Base-by-base conservation (phyloP, 345 rosid genomes). In the Gossypium herbaceum region DNA sequence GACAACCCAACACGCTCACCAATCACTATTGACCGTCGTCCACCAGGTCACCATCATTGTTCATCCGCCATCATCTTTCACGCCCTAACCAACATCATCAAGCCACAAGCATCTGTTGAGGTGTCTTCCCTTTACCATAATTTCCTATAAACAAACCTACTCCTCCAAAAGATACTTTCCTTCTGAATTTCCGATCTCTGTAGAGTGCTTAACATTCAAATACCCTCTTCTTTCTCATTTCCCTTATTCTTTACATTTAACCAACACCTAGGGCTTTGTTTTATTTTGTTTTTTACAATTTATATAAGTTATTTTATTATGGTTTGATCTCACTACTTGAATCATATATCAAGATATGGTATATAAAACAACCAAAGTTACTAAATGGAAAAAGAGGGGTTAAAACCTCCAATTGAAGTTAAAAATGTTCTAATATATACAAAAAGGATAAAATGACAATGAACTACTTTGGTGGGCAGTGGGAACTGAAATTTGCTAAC, bases 241-340 rank as follows among this genome's bases (percentile, higher is more conserved):
- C 1, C 7, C 13, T 20, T 8, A 41, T 24, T 47, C 57, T 68
- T 68, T 48, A 15, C 24, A 48, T 68, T 68, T 47, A 12, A 44
- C 55, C 24, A 20, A 10, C 71, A 22, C 39, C 43, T 68, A 68
- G 57, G 19, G 41, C 24, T 12, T 67, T 66, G 39, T 3, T 29
- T 29, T 29, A 29, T 29, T 29, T 29, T 29, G 0, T 24, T 67
- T 67, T 45, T 2, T 45, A 22, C 22, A 45, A 29, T 29, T 29
- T 29, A 29, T 29, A 39, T 13, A 12, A 20, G 34, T 12, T 12
- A 66, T 44, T 66, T 3, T 11, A 7, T 66, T 20, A 12, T 67
- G 19, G 71, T 13, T 61, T 85, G 74, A 87, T 78, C 69, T 83
- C 85, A 75, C 75, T 81, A 80, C 79, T 84, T 22, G 76, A 56